These are phyloP conservation scores for Rhamnella rubrinervis DNA, from an alignment of 331 rosid genomes.

Conservation along the genomic window DNA sequence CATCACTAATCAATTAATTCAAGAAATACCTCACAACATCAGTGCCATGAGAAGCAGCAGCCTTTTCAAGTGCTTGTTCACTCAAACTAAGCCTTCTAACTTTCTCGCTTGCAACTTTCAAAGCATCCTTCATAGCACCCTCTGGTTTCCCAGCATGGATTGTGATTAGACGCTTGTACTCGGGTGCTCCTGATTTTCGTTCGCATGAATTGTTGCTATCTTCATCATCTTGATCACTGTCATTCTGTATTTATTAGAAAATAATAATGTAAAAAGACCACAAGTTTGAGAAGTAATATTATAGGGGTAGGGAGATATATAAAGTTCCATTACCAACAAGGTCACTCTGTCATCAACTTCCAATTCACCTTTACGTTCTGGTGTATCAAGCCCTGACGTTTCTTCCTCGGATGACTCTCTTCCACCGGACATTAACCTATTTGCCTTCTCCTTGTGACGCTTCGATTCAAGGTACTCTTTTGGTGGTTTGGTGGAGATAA, in stretches of 20 bases:
- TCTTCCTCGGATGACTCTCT: slow-evolving; percentile 63
- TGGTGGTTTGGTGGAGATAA: slow-evolving; percentile 89
- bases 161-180: slow-evolving; percentile 75
- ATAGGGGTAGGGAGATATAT: background rate
- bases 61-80: slow-evolving; percentile 67
- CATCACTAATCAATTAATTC: background rate
- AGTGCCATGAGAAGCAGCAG: slow-evolving; percentile 48
- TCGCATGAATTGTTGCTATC: slow-evolving; percentile 33
- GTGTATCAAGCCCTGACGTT: slow-evolving; percentile 19
- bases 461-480: slow-evolving; percentile 49
- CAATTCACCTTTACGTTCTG: slow-evolving; percentile 22
- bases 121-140: slow-evolving; percentile 55
- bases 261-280: background rate
- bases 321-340: background rate
- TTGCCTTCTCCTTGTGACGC: slow-evolving; percentile 30
- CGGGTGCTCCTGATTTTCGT: slow-evolving; percentile 42
- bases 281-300: slow-evolving; percentile 12
- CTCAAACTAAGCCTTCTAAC: slow-evolving; percentile 88
- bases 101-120: slow-evolving; percentile 39
- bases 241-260: slow-evolving; percentile 38
- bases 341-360: slow-evolving; percentile 54
- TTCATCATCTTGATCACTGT: slow-evolving; percentile 56
- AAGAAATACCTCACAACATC: slow-evolving; percentile 63
- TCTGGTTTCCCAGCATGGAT: slow-evolving; percentile 91
- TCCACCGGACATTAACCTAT: slow-evolving; percentile 18